These are phyloP conservation scores for Speleostelium caveatum DNA, from an alignment of 78 protist genomes.

Conservation along the genomic window DNA sequence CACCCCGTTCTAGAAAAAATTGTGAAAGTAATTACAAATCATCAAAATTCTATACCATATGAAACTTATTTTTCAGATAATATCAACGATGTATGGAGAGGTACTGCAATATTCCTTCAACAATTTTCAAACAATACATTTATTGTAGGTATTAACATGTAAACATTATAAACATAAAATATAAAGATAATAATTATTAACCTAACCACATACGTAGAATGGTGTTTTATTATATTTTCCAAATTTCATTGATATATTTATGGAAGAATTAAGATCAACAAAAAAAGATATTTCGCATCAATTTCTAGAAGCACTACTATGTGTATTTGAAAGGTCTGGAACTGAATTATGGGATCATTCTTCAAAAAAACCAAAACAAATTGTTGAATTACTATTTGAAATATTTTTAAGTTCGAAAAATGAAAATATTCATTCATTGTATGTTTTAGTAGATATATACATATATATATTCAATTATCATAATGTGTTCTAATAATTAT, in stretches of 20 bases:
- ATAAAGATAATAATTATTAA: too few relatives aligned
- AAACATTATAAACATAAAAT: neutral
- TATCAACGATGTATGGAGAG: conserved; percentile 31
- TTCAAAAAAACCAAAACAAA: too few relatives aligned
- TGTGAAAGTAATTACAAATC: neutral
- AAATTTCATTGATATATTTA: neutral
- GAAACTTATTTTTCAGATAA: conserved; percentile 20
- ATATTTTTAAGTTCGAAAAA: neutral
- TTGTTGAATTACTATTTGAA: neutral
- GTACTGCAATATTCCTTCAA: conserved; percentile 14
- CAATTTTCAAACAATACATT: conserved; percentile 15
- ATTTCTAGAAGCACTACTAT: too few relatives aligned
- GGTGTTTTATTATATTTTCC: neutral
- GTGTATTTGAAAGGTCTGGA: too few relatives aligned
- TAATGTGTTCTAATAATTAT: too few relatives aligned
- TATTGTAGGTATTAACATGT: neutral
- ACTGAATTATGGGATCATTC: too few relatives aligned
- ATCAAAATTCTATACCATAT: neutral
- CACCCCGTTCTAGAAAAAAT: conserved; percentile 24
- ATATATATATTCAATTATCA: neutral
- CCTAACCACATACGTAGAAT: neutral
- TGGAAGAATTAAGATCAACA: neutral
- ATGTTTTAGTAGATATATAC: too few relatives aligned
- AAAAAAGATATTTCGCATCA: too few relatives aligned
- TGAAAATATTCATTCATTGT: neutral